Evolutionary conservation across 768 basidiomycete genomes (phyloP).

Genomic region (Phlebiopsis flavidoalba): DNA sequence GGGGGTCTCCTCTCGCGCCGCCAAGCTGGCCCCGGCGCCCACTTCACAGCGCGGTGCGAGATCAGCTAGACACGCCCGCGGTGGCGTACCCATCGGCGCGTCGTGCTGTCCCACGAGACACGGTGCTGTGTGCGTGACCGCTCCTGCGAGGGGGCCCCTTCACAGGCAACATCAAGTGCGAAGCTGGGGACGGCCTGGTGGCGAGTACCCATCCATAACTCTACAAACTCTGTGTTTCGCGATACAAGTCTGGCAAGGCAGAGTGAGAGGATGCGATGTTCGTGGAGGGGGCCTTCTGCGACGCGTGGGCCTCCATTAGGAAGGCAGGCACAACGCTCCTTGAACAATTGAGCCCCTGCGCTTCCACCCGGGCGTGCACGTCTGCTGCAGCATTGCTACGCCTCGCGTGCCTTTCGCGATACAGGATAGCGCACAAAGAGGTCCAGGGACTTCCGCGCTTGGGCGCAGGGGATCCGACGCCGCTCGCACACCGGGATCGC

Average conservation of each 20-base stretch:
- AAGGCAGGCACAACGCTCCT: neutral
- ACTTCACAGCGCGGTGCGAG: neutral
- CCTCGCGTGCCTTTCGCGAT: neutral
- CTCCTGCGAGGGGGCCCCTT: no score
- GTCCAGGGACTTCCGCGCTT: neutral
- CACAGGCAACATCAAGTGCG: no score
- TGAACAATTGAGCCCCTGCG: neutral
- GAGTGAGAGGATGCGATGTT: no score
- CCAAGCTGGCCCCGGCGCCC: conserved; percentile 3
- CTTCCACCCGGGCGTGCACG: neutral
- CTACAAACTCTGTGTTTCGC: no score
- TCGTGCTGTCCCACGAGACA: neutral
- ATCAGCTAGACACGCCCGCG: neutral
- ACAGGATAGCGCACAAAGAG: neutral
- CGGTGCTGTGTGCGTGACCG: neutral
- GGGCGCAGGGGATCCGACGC: neutral
- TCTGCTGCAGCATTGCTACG: no score
- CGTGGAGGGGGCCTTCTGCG: no score
- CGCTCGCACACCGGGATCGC: neutral
- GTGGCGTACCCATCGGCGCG: neutral
- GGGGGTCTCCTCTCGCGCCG: conserved; percentile 6
- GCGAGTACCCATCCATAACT: no score
- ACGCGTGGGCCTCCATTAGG: neutral
- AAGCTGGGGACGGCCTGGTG: no score
- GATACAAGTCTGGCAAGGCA: no score